Conservation (phyloP, 2,329 filamentous ascomycete genomes). For the Fusarium sublunatum region DNA sequence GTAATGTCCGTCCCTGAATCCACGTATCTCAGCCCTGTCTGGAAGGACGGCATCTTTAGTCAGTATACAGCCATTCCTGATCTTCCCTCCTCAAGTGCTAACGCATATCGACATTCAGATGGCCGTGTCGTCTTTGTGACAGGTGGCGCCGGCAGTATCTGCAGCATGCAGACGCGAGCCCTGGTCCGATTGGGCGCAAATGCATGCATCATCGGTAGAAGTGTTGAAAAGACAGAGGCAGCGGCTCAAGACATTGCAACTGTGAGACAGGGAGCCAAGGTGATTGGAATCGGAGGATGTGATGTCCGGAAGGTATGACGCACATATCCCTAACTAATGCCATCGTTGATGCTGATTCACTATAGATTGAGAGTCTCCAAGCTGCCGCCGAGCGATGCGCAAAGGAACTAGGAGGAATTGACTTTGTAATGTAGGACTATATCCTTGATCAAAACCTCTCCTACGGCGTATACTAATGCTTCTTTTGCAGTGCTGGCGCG, state of each 20-base stretch:
- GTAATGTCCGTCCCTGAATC: conserved; percentile 76
- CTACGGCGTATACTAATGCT: conserved; percentile 2
- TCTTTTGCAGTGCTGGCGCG: conserved; percentile 78
- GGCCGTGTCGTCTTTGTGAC: conserved; percentile 95
- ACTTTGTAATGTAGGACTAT: conserved; percentile 83
- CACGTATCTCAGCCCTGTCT: conserved; percentile 83
- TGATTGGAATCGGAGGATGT: conserved; percentile 85
- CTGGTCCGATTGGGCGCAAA: conserved; percentile 91
- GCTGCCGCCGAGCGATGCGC: conserved; percentile 82
- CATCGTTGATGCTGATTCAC: conserved; percentile 4
- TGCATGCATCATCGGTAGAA: conserved; percentile 93
- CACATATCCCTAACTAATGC: background rate
- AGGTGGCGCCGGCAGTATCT: conserved; percentile 92
- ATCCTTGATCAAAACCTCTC: background rate
- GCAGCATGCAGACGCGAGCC: conserved; percentile 91
- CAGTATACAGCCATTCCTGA: conserved; percentile 42
- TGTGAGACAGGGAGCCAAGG: conserved; percentile 80
- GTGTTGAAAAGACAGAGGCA: conserved; percentile 84
- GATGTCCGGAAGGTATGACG: conserved; percentile 75
- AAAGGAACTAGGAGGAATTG: conserved; percentile 85
- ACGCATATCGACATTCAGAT: conserved; percentile 61
- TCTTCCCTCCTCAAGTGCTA: background rate
- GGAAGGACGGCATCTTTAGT: conserved; percentile 91
- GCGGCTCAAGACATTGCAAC: conserved; percentile 85
- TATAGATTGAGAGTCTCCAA: conserved; percentile 53